Conservation (phyloP, 768 basidiomycete genomes). For the Mycena amicta region DNA sequence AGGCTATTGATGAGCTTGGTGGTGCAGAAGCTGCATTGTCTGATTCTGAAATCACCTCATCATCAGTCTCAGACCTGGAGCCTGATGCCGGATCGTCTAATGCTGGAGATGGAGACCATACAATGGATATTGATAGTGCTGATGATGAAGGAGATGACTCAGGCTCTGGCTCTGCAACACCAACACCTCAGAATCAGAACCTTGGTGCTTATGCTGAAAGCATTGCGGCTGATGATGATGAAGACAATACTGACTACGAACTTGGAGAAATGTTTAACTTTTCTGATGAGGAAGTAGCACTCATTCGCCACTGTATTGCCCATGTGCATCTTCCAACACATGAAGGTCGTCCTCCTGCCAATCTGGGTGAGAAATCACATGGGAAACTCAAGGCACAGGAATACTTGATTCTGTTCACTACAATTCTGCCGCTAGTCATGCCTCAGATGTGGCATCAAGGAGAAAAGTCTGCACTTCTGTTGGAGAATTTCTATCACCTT, state of each 20-base stretch:
- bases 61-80: not conserved
- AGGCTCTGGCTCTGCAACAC: too few relatives aligned
- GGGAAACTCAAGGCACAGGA: conserved; percentile 26
- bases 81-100: not conserved
- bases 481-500: conserved; percentile 14
- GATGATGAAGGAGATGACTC: too few relatives aligned
- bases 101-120: not conserved
- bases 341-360: conserved; percentile 17
- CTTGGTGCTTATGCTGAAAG: not conserved
- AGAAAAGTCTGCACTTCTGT: not conserved
- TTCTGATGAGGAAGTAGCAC: not conserved
- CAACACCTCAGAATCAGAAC: not conserved
- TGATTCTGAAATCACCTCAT: not conserved
- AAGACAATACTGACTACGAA: not conserved
- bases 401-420: conserved; percentile 9
- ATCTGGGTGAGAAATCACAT: conserved; percentile 24
- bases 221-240: not conserved
- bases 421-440: conserved; percentile 10
- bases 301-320: not conserved
- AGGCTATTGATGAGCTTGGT: not conserved
- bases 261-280: not conserved
- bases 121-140: not conserved
- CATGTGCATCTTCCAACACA: conserved; percentile 17
- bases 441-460: conserved; percentile 10
- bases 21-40: not conserved